These are phyloP conservation scores for Chlamydomonas incerta DNA, from an alignment of 139 green algal species.

Conservation along the genomic window DNA sequence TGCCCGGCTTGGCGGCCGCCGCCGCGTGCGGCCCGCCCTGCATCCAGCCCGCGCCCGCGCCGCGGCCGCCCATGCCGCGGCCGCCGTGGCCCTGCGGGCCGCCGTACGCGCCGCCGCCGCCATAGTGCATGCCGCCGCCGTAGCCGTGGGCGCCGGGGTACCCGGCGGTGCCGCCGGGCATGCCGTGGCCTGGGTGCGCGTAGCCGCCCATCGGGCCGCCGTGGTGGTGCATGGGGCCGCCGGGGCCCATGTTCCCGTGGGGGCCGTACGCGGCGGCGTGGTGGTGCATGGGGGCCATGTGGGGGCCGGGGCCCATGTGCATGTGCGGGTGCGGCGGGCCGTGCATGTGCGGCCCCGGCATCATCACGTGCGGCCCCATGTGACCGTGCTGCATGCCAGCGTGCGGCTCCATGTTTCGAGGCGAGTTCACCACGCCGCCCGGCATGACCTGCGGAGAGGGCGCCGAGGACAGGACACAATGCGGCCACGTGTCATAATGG, in stretches of 20 bases:
- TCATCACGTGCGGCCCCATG: neutral
- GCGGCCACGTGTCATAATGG: no score
- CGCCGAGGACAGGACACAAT: no score
- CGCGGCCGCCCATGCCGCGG: no score
- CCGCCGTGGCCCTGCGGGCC: no score
- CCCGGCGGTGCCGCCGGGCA: neutral
- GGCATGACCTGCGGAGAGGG: slow-evolving; percentile 23
- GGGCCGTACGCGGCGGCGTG: neutral
- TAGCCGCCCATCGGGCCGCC: neutral
- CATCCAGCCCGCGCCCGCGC: no score
- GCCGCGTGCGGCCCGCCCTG: neutral
- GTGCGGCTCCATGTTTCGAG: slow-evolving; percentile 1
- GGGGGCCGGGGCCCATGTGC: neutral
- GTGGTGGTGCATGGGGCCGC: neutral
- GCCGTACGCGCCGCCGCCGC: slow-evolving; percentile 7
- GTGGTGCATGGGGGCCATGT: neutral
- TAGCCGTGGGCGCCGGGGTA: neutral
- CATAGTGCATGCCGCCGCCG: neutral
- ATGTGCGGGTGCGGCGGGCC: neutral
- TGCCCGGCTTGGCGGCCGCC: no score
- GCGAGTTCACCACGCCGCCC: neutral
- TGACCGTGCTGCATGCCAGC: neutral
- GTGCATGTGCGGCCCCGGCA: neutral
- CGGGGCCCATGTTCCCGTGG: neutral
- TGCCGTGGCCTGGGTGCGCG: neutral